Base-by-base conservation (phyloP, 495 filamentous ascomycete genomes). In the Penicillium chermesinum region DNA sequence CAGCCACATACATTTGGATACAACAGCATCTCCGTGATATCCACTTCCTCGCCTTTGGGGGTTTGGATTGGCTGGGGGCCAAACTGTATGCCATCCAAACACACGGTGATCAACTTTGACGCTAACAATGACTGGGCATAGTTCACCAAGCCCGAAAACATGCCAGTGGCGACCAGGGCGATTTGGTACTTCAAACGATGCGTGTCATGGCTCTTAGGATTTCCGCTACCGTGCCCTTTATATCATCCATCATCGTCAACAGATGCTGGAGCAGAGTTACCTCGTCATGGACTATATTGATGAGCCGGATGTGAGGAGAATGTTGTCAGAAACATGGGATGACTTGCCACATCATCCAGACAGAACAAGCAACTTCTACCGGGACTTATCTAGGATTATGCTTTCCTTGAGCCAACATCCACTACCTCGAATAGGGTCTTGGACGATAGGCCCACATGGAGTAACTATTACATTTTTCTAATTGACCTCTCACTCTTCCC, bases 281-380 rank as follows among this genome's bases (percentile, higher is more conserved):
- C 18, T 54, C 9, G 25, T 41, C 22, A 37, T 49, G 22, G 52
- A 49, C 38, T 71, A 73, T 54, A 41, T 71, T 32, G 57, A 69
- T 44, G 49, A 61, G 8, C 41, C 8, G 43, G 46, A 40, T 14
- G 17, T 46, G 42, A 64, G 66, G 20, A 48, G 42, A 39, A 64
- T 70, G 62, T 63, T 73, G 41, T 71, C 66, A 0, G 25, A 47
- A 33, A 63, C 56, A 21, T 70, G 66, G 69, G 36, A 54, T 7
- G 42, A 58, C 27, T 40, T 48, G 9, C 58, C 50, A 9, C 48
- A 56, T 35, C 42, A 61, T 45, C 27, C 41, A 27, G 35, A 45
- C 13, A 19, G 50, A 14, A 52, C 54, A 38, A 49, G 44, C n/a
- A 66, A 62, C 17, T 49, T 69, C 20, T 69, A 63, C 38, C 57